Base-by-base conservation (phyloP, 441 rosid species). In the Populus tomentosa region DNA sequence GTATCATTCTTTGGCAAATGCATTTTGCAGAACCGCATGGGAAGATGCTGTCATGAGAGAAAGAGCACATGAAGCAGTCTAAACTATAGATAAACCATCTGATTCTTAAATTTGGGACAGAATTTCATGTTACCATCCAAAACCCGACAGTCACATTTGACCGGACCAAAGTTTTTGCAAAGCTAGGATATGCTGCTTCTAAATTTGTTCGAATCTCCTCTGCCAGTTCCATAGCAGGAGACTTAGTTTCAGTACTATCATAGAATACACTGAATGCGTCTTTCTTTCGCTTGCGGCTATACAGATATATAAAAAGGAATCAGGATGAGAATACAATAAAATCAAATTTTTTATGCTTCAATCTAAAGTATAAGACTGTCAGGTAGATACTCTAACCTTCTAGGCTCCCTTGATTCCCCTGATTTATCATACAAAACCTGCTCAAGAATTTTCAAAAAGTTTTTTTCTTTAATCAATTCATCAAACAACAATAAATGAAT, bases 61-160 rank as follows among this genome's bases (percentile, higher is more conserved):
- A 75, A 66, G 72, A 33, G 69, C 14, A 56, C 56, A 68, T 23
- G 53, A 79, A 59, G 18, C 62, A 38, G 69, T 68, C 46, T 2
- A 50, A 67, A 10, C 69, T 10, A 40, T 28, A 46, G 56, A 36
- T 20, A 72, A 70, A 69, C 53, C 26, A 70, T 79, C 62, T 30
- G 56, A 64, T 70, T 68, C 66, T 75, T 16, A 38, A 80, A 74
- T 71, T 73, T 42, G 38, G 56, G 70, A 78, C 24, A 75, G 36
- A 78, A 68, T 69, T 21, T 70, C 33, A 38, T 66, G 67, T 75
- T 84, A 89, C 92, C 89, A 89, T 79, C 88, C 88, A 87, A 81
- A 85, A 87, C 63, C 89, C 90, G 61, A 83, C 84, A 53, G 77
- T 82, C 71, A 89, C 92, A 76, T 85, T 87, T 76, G 92, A 87